Base-by-base conservation (phyloP, 768 basidiomycete species). In the Tylopilus subfusipes region DNA sequence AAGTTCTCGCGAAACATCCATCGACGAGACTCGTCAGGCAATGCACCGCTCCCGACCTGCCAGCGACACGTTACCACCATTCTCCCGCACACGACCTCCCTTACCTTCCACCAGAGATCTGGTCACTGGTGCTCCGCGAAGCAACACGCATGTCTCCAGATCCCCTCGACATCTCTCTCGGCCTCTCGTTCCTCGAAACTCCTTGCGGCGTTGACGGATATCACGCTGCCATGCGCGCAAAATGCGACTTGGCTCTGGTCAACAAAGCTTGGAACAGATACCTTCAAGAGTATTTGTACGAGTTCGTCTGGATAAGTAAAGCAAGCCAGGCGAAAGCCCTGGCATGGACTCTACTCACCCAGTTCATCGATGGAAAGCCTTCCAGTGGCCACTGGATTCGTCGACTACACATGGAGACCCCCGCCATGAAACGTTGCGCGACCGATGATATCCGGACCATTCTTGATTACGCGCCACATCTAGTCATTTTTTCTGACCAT, bases 321-420 rank as follows among this genome's bases (percentile, higher is more conserved):
- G 79, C 79, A 21, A 66, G 71, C 36, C 78, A 83, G 56, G 80
- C 83, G 0, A 75, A 78, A 56, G 64, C 72, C 0, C 69, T 80
- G 4, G 79, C 78, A 1, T 70, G 68, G 59, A 75, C 75, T 6
- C 63, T 80, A 9, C 71, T 75, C n/a, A 68, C 72, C 58, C 71
- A 77, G 64, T 71, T 70, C 70, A 63, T 83, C 65, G 57, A 64
- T 30, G 67, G 68, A 49, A 68, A 72, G 38, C 59, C 63, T 0
- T 62, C 67, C 0, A 73, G 72, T 47, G 84, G 81, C 12, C 72
- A 67, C 21, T 81, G 74, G 69, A 83, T 90, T 42, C 80, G 79
- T 38, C 76, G 83, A 16, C 68, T 90, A 29, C 86, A 88, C 62
- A 82, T 90, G 65, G 85, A 89, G 73, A 89, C 87, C 7, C 77